A percentile compares a stretch with the other conserved stretches of the same genome.
phyloP scores from a whole-genome alignment of 2,329 filamentous ascomycete species.

The Grosmannia serpens region DNA sequence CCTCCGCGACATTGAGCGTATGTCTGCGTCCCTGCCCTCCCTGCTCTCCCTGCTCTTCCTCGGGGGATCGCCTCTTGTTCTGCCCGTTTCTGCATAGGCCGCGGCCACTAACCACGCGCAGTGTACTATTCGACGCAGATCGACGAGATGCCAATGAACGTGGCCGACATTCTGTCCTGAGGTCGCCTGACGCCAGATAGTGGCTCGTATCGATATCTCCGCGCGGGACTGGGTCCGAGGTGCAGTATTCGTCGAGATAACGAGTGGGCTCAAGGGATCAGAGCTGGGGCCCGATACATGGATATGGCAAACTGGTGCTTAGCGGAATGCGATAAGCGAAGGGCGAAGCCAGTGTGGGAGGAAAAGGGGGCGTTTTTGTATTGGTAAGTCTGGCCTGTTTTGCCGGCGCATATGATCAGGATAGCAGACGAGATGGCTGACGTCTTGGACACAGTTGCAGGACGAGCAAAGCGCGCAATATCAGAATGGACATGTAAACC shows the following conservation, averaged over 20 bases:
- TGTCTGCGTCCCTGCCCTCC: conserved; percentile 22
- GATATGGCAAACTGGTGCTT: background rate
- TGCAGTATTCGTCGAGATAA: background rate
- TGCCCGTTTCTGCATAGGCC: background rate
- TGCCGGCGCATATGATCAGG: background rate
- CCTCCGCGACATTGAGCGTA: conserved; percentile 88
- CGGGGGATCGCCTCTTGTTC: background rate
- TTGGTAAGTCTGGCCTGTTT: background rate
- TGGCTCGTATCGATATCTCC: background rate
- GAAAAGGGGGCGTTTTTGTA: conserved; percentile 1
- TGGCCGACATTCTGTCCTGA: conserved; percentile 43
- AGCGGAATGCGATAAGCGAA: background rate
- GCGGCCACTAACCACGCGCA: conserved; percentile 19
- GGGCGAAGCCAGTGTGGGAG: background rate
- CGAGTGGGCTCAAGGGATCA: background rate
- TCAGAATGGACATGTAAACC: background rate
- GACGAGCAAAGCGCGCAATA: background rate
- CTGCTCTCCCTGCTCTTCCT: background rate
- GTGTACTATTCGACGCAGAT: conserved; percentile 96
- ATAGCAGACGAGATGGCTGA: background rate
- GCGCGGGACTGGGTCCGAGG: background rate
- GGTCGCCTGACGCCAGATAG: too few species aligned
- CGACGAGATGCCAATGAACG: conserved; percentile 98
- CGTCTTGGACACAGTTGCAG: background rate
- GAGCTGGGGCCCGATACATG: background rate